Base-by-base conservation (phyloP, 1,284 basidiomycete species). In the Dichomitus squalens region DNA sequence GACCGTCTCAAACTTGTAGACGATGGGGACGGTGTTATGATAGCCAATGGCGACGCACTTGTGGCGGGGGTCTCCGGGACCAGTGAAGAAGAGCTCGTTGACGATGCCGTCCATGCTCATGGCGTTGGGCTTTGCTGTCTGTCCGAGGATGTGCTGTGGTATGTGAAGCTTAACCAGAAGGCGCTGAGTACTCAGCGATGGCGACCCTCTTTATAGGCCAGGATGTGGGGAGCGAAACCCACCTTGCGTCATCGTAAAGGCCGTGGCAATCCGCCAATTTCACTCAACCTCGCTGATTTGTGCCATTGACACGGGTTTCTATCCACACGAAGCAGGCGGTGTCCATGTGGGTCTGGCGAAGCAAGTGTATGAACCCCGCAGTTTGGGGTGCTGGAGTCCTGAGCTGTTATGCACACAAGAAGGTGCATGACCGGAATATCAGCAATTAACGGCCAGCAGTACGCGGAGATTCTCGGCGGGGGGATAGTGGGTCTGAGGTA, bases 1-100 rank as follows among this genome's bases (percentile, higher is more conserved):
- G 52, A 59, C 73, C 2, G 87, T 89, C 68, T 86, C 83, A 70
- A 90, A 88, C 64, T 80, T 82, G 68, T 83, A 84, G 73, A 83
- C 87, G 66, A 88, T 72, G 2, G 82, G 83, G 62, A 74, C 76
- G 69, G 85, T 82, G 66, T 84, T 80, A 40, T 65, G 63, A 49
- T 60, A 66, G 38, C 87, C 86, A 59, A 90, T 88, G 75, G 89
- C 75, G 59, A 85, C 79, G 70, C 84, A 87, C 56, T 76, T 78
- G 62, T 82, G 70, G 38, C 86, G 81, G 38, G 86, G 86, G 73
- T 89, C 81, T 67, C 85, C 84, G 67, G 74, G 75, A 57, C 86
- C 84, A 49, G 86, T 86, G 76, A 89, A 90, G 73, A 83, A 88
- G 29, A 90, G 74, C 67, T 85, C 78, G 70, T 80, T 70, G 51